Base-by-base conservation (phyloP, 306 rosid species). In the Gastrolobium bilobum region DNA sequence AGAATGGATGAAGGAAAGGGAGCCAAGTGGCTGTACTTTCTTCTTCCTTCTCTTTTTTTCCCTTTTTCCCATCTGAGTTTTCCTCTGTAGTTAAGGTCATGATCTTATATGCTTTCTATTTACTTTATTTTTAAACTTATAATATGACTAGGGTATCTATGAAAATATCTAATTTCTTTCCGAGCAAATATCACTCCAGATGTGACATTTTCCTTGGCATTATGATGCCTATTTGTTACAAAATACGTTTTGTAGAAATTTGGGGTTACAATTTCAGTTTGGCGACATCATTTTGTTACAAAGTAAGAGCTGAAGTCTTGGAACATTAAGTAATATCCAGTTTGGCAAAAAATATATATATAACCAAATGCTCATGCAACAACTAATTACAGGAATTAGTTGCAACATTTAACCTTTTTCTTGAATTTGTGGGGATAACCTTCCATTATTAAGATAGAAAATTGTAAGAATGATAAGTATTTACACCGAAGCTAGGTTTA, bases 71-170 rank as follows among this genome's bases (percentile, higher is more conserved):
- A 57, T 60, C 68, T 79, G 70, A 58, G 50, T 51, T 76, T 48
- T 80, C 34, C 51, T 82, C 30, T 63, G 26, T 74, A 38, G 68
- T 78, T 86, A 76, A 70, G 65, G 29, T 73, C 33, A 2, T 80
- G 67, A 68, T 50, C 83, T 88, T 40, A 76, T 15, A 77, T 75
- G 68, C n/a, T 66, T 73, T 46, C 63, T 48, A 6, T 74, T 73
- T 67, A 35, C 53, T 76, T 68, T 42, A 9, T 7, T 40, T 64
- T 70, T 62, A 58, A 38, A 50, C 31, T 48, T 34, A 44, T 73
- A 39, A 39, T 54, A 34, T 65, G 67, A 50, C 67, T 73, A 50
- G 38, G 48, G 37, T 80, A 33, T 84, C 66, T 57, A 60, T 79
- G 65, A 42, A 37, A 71, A 78, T 79, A 73, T 84, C 71, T 72